Percentiles rank a stretch among this genome's conserved stretches.
Conservation (phyloP, 768 basidiomycete genomes). For the Pleurotus cornucopiae region DNA sequence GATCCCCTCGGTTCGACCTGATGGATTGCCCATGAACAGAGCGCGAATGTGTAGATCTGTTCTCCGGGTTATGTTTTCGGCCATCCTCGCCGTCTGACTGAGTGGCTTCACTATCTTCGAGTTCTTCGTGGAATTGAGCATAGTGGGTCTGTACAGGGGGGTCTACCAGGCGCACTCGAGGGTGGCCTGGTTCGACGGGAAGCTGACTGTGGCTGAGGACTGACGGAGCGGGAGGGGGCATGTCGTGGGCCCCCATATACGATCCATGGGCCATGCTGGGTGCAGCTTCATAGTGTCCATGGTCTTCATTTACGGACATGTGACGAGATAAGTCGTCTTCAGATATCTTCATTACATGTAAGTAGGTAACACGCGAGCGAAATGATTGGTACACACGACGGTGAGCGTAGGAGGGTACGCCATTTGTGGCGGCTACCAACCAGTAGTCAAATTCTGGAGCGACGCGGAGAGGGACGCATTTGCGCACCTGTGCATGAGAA, state of each 20-base stretch:
- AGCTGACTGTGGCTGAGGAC: neutral
- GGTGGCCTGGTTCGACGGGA: neutral
- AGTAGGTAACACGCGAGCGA: neutral
- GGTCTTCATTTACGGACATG: no score
- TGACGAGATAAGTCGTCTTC: slow-evolving; percentile 8
- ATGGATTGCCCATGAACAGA: neutral
- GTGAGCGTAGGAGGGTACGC: slow-evolving; percentile 3
- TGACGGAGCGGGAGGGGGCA: neutral
- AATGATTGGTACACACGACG: neutral
- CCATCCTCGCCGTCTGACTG: neutral
- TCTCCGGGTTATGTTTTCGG: neutral
- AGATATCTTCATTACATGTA: neutral
- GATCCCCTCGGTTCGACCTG: neutral
- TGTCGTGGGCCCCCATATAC: neutral
- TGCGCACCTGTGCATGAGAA: neutral
- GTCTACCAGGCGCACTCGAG: neutral
- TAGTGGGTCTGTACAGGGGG: neutral
- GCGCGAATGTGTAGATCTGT: neutral
- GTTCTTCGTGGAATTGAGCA: slow-evolving; percentile 3
- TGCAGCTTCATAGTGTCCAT: neutral
- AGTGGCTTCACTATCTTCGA: neutral
- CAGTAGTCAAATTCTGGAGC: neutral
- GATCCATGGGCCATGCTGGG: neutral
- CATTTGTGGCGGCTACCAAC: slow-evolving; percentile 1
- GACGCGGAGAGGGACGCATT: neutral